Evolutionary conservation across 2,329 filamentous ascomycete species (phyloP).

Genomic region (Hypoxylon sp.): DNA sequence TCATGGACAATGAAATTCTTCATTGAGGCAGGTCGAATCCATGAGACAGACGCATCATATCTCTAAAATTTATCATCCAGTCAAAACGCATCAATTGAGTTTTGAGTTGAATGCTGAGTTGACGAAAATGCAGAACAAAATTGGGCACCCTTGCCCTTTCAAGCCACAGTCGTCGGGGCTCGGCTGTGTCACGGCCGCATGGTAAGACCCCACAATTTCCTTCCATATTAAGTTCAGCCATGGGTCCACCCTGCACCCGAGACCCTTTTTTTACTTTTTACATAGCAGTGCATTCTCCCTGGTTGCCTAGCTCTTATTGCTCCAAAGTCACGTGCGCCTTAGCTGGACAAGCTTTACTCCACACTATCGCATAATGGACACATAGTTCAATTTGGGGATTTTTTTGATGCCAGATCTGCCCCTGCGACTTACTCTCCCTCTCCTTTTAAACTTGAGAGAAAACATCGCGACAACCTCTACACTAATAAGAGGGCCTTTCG

Average conservation of each 20-base stretch:
- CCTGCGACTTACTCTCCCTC: constrained; percentile 38
- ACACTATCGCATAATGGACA: constrained; percentile 50
- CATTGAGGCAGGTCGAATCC: not conserved
- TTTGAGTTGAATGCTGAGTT: not conserved
- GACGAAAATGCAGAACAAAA: not conserved
- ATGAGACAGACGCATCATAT: not conserved
- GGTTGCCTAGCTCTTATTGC: not conserved
- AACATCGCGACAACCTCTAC: constrained; percentile 50
- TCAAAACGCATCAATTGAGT: not conserved
- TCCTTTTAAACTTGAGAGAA: constrained; percentile 48
- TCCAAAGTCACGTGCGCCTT: not conserved
- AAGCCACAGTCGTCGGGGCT: constrained; percentile 1
- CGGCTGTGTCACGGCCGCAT: not conserved
- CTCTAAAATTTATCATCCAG: too few relatives aligned
- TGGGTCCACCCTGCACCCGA: not conserved
- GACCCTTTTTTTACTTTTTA: constrained; percentile 9
- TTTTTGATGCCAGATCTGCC: constrained; percentile 52
- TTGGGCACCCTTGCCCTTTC: too few relatives aligned
- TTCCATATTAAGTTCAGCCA: constrained; percentile 13
- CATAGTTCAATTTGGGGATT: constrained; percentile 51
- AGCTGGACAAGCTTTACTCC: constrained; percentile 38
- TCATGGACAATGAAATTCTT: constrained; percentile 19
- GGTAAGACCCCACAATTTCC: not conserved
- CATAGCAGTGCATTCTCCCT: not conserved
- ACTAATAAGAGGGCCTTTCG: constrained; percentile 45